Evolutionary conservation across 306 rosid genomes (phyloP).

Genomic region (Glycine soja): DNA sequence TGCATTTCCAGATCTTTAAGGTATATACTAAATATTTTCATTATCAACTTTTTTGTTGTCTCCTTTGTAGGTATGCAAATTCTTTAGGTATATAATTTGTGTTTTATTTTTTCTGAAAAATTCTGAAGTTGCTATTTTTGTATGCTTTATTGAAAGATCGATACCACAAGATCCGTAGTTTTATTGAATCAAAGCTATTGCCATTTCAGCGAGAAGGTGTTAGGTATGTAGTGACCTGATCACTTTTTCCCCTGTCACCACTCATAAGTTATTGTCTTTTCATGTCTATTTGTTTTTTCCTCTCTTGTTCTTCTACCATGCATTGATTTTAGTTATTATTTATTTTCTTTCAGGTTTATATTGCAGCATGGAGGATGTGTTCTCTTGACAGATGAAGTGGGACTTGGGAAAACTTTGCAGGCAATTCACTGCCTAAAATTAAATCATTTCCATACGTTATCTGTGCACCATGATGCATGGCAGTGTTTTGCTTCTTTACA

Average conservation of each 20-base stretch:
- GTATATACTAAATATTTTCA: slow-evolving; percentile 51
- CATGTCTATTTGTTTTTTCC: slow-evolving; percentile 3
- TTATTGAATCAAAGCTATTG: slow-evolving; percentile 84
- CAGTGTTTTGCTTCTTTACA: not conserved
- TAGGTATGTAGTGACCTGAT: slow-evolving; percentile 62
- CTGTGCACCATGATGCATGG: not conserved
- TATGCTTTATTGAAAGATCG: slow-evolving; percentile 58
- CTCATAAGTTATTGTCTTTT: slow-evolving; percentile 38
- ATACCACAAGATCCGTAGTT: slow-evolving; percentile 72
- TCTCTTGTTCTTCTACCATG: slow-evolving; percentile 24
- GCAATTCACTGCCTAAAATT: slow-evolving; percentile 54
- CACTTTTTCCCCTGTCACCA: slow-evolving; percentile 9
- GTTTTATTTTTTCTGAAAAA: not conserved
- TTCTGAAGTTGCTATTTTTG: slow-evolving; percentile 48
- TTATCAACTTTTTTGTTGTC: slow-evolving; percentile 11
- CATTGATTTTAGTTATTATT: slow-evolving; percentile 36
- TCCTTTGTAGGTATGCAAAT: slow-evolving; percentile 18
- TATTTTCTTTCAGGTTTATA: slow-evolving; percentile 67
- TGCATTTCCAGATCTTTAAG: slow-evolving; percentile 80
- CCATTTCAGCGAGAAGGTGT: slow-evolving; percentile 95
- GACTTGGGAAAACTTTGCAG: slow-evolving; percentile 96
- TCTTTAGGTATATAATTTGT: not conserved
- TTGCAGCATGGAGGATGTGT: slow-evolving; percentile 96
- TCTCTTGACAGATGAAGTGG: slow-evolving; percentile 99
- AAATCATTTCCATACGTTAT: slow-evolving; percentile 29